Evolutionary conservation across 1,139 yeast genomes (phyloP).

Genomic region (Yamadazyma atlantica): DNA sequence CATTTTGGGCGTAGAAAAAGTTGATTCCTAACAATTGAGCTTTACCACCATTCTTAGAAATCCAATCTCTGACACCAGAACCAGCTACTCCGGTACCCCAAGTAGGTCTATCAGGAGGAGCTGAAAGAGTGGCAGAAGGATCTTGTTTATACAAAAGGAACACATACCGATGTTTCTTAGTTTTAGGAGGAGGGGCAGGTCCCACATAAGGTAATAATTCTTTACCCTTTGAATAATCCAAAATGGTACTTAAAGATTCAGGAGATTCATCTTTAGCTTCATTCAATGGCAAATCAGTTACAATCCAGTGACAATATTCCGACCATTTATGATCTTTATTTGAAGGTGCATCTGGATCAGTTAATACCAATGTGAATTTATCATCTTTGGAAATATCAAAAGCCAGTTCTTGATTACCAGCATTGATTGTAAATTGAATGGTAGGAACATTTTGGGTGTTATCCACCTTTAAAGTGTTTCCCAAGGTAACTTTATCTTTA

Average conservation of each 20-base stretch:
- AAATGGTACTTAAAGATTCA: slow-evolving; percentile 33
- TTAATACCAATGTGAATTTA: slow-evolving; percentile 69
- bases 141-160: slow-evolving; percentile 71
- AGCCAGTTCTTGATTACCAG: slow-evolving; percentile 30
- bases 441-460: slow-evolving; percentile 67
- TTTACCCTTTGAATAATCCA: slow-evolving; percentile 40
- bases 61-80: slow-evolving; percentile 74
- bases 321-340: slow-evolving; percentile 83
- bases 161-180: slow-evolving; percentile 83
- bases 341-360: slow-evolving; percentile 95
- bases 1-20: slow-evolving; percentile 75
- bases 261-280: slow-evolving; percentile 21
- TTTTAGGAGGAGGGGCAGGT: slow-evolving; percentile 82
- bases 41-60: slow-evolving; percentile 58
- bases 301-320: slow-evolving; percentile 78
- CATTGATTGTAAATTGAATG: slow-evolving; percentile 65
- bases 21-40: slow-evolving; percentile 69
- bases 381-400: slow-evolving; percentile 48
- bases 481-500: slow-evolving; percentile 70
- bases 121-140: slow-evolving; percentile 30
- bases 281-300: slow-evolving; percentile 57
- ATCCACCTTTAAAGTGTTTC: slow-evolving; percentile 65
- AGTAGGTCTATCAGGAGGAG: slow-evolving; percentile 63
- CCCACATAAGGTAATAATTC: slow-evolving; percentile 56
- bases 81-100: slow-evolving; percentile 87